phyloP scores from a whole-genome alignment of 441 rosid species.

The Kokia cookei region DNA sequence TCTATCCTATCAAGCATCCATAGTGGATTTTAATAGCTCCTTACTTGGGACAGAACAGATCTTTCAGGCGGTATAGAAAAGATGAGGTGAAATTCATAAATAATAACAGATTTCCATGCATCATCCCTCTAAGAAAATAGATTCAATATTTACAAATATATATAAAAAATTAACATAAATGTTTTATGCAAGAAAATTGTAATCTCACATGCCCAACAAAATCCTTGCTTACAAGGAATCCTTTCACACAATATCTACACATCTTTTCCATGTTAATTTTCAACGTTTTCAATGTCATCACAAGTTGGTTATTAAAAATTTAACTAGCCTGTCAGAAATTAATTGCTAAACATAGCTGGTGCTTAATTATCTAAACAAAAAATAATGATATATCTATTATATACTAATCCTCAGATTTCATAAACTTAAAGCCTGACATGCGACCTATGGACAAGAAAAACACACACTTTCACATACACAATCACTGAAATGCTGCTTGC shows the following conservation, averaged over 20 bases:
- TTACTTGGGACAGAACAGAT: neutral
- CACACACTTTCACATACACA: neutral
- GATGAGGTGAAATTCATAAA: neutral
- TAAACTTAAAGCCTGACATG: neutral
- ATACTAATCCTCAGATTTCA: neutral
- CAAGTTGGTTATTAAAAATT: neutral
- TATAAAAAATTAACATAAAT: neutral
- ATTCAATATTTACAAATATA: neutral
- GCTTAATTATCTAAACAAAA: neutral
- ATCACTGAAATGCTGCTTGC: neutral
- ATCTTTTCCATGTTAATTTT: neutral
- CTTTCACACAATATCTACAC: neutral
- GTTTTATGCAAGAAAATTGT: neutral
- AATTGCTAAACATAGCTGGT: neutral
- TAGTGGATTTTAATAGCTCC: neutral
- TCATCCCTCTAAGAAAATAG: neutral
- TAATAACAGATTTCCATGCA: neutral
- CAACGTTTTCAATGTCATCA: neutral
- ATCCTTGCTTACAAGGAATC: neutral
- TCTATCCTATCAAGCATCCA: neutral
- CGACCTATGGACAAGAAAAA: neutral
- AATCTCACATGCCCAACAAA: neutral
- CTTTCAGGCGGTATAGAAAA: neutral
- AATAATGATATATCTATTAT: neutral
- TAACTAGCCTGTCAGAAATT: neutral